A percentile compares a stretch with the other conserved stretches of the same genome.
Evolutionary conservation across 176 grass and related monocot species (phyloP).

Genomic region (Carex kokanica): DNA sequence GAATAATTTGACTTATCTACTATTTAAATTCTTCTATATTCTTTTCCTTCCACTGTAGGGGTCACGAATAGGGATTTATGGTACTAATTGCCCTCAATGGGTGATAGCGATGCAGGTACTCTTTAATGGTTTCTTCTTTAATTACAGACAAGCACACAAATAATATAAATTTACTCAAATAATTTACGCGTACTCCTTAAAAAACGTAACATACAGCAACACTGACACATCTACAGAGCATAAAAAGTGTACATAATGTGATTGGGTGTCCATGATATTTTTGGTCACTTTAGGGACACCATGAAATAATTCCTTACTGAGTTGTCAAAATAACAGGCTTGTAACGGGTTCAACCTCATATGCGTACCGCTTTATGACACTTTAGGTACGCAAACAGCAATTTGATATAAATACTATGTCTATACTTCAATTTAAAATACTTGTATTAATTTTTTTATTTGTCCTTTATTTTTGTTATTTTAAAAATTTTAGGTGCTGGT

Average conservation of each 20-base stretch:
- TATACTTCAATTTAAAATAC: constrained; percentile 17
- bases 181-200: background rate
- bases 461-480: background rate
- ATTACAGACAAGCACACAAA: background rate
- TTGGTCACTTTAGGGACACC: background rate
- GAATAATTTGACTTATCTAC: background rate
- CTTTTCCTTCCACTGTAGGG: constrained; percentile 44
- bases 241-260: background rate
- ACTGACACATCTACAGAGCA: background rate
- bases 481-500: constrained; percentile 47
- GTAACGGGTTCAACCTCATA: constrained; percentile 72
- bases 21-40: background rate
- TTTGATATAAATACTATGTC: background rate
- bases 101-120: constrained; percentile 81
- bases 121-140: background rate
- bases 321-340: constrained; percentile 58
- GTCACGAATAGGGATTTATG: constrained; percentile 76
- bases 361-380: constrained; percentile 94
- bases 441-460: background rate
- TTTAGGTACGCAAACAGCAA: constrained; percentile 47
- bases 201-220: background rate
- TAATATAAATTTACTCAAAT: background rate
- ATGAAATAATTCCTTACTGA: constrained; percentile 5
- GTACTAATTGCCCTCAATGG: constrained; percentile 95
- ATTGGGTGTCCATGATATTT: background rate